Percentiles rank a stretch among this genome's conserved stretches.
These are phyloP conservation scores for Yarrowia sp. DNA, from an alignment of 805 yeast genomes.

Conservation along the genomic window DNA sequence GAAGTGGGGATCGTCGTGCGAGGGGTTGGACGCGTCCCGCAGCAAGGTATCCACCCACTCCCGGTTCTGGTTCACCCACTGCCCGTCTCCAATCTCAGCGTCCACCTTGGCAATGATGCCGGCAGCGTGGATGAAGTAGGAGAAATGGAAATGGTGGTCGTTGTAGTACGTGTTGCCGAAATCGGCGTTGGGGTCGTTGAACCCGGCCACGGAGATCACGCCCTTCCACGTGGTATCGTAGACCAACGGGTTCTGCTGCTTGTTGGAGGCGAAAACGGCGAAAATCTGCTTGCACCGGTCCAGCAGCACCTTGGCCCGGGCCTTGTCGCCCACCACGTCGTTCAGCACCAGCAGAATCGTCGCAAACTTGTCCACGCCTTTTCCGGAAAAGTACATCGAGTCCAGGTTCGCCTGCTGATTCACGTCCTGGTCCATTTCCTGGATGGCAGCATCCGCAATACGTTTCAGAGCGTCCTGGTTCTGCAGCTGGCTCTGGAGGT, in stretches of 20 bases:
- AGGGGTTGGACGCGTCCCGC: slow-evolving; percentile 72
- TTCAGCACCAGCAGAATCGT: slow-evolving; percentile 72
- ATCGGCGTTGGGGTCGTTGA: slow-evolving; percentile 61
- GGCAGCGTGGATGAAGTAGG: slow-evolving; percentile 83
- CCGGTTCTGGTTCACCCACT: slow-evolving; percentile 58
- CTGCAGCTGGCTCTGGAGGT: slow-evolving; percentile 51
- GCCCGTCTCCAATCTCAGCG: slow-evolving; percentile 55
- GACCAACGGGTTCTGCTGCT: slow-evolving; percentile 68
- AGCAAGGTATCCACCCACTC: slow-evolving; percentile 67
- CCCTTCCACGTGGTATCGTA: slow-evolving; percentile 84
- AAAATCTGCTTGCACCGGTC: slow-evolving; percentile 68
- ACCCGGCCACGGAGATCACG: slow-evolving; percentile 69
- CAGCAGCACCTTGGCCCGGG: slow-evolving; percentile 57
- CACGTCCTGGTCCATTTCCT: slow-evolving; percentile 59
- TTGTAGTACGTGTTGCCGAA: slow-evolving; percentile 81
- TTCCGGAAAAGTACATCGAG: slow-evolving; percentile 90
- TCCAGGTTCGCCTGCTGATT: slow-evolving; percentile 63
- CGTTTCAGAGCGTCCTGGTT: slow-evolving; percentile 50
- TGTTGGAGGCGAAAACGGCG: slow-evolving; percentile 66
- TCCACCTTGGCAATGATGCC: slow-evolving; percentile 78
- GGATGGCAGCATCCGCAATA: slow-evolving; percentile 55
- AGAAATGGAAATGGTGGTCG: slow-evolving; percentile 89
- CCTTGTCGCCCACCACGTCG: slow-evolving; percentile 61
- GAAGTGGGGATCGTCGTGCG: slow-evolving; percentile 59
- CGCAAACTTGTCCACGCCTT: slow-evolving; percentile 81